Evolutionary conservation across 2,329 filamentous ascomycete genomes (phyloP).

Genomic region (Trichoderma lentiforme): DNA sequence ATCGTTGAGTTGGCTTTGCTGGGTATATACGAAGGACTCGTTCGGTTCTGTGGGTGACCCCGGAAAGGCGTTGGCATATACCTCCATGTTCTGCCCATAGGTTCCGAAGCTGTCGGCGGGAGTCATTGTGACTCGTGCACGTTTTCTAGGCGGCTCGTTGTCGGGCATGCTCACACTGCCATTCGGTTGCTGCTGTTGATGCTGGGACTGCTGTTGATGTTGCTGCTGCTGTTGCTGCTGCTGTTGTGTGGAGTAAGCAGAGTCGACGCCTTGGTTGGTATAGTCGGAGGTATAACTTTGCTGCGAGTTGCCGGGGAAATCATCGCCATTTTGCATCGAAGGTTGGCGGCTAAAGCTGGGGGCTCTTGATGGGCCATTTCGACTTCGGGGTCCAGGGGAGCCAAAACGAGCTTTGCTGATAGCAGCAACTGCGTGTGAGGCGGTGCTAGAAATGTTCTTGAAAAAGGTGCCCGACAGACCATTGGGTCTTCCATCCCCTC

Average conservation of each 20-base stretch:
- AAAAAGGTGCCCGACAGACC: slow-evolving; percentile 84
- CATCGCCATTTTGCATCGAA: slow-evolving; percentile 66
- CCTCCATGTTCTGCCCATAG: slow-evolving; percentile 47
- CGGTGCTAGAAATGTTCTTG: slow-evolving; percentile 91
- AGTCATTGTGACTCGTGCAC: slow-evolving; percentile 57
- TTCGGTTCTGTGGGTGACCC: slow-evolving; percentile 77
- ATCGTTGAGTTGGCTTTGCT: slow-evolving; percentile 45
- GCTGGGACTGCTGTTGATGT: slow-evolving; percentile 25
- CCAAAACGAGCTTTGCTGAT: slow-evolving; percentile 96
- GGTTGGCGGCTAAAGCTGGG: slow-evolving; percentile 69
- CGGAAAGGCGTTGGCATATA: slow-evolving; percentile 50
- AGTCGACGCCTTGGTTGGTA: slow-evolving; percentile 60
- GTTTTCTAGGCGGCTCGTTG: slow-evolving; percentile 77
- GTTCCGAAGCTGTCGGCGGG: slow-evolving; percentile 58
- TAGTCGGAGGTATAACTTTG: slow-evolving; percentile 78
- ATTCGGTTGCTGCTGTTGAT: slow-evolving; percentile 32
- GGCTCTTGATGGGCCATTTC: slow-evolving; percentile 62
- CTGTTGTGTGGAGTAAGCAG: slow-evolving; percentile 62
- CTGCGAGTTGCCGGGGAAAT: slow-evolving; percentile 72
- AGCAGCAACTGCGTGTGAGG: slow-evolving; percentile 88
- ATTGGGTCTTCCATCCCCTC: slow-evolving; percentile 63
- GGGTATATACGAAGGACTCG: slow-evolving; percentile 71
- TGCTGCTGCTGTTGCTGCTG: background rate
- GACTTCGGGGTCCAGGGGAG: slow-evolving; percentile 70
- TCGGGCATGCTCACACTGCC: slow-evolving; percentile 46